A percentile compares a stretch with the other conserved stretches of the same genome.
phyloP scores from a whole-genome alignment of 495 filamentous ascomycete genomes.

The Podospora sp. region DNA sequence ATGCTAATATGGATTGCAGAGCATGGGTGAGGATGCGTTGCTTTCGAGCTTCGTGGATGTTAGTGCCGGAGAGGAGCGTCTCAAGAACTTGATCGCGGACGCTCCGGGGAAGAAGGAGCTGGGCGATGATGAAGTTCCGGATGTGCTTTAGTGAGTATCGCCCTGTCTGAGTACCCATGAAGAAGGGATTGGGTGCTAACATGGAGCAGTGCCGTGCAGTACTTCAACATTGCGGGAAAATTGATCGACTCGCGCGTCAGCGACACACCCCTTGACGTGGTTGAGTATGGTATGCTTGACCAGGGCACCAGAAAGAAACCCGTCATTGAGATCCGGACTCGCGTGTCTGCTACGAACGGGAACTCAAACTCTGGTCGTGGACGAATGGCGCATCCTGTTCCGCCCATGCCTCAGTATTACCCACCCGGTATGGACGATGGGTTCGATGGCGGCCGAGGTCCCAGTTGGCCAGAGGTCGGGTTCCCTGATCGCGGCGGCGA shows the following conservation, averaged over 20 bases:
- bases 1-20: not conserved
- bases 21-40: not conserved
- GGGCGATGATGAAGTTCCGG: slow-evolving; percentile 27
- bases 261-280: slow-evolving; percentile 32
- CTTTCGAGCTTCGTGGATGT: slow-evolving; percentile 21
- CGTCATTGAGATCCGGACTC: slow-evolving; percentile 41
- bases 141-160: slow-evolving; percentile 12
- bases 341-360: slow-evolving; percentile 22
- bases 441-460: not conserved
- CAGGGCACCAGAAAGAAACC: slow-evolving; percentile 29
- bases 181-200: not conserved
- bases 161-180: not conserved
- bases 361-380: not conserved
- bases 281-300: slow-evolving; percentile 5
- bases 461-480: not conserved
- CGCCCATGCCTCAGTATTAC: not conserved
- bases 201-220: slow-evolving; percentile 7
- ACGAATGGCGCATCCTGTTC: not conserved
- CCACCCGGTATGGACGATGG: not conserved
- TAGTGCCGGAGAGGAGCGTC: not conserved
- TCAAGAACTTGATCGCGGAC: slow-evolving; percentile 8
- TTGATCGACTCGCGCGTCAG: slow-evolving; percentile 30
- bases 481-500: not conserved
- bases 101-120: slow-evolving; percentile 7
- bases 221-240: slow-evolving; percentile 9